Conservation (phyloP, 208 protist genomes). For the Trypanosomatidae sp. region DNA sequence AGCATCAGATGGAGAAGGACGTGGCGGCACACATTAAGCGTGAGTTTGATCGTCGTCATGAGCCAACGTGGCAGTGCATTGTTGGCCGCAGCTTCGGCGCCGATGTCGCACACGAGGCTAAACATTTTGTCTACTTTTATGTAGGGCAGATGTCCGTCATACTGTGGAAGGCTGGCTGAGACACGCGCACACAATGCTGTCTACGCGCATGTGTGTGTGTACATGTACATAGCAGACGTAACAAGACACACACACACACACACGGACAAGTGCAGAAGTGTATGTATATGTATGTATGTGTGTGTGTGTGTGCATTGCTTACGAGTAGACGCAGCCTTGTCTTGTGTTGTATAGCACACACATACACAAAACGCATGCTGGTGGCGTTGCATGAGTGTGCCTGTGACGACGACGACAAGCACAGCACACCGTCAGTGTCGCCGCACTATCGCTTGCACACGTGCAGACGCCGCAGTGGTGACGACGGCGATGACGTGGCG, state of each 20-base stretch:
- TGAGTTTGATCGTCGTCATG: constrained; percentile 98
- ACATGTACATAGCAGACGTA: background rate
- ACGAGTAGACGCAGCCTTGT: no score
- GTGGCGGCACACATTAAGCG: constrained; percentile 99
- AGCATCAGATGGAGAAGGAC: constrained; percentile 99
- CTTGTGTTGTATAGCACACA: no score
- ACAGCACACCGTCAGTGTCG: no score
- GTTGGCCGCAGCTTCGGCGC: constrained; percentile 99
- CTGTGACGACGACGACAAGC: no score
- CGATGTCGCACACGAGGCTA: constrained; percentile 99
- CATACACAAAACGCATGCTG: no score
- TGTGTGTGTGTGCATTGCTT: background rate
- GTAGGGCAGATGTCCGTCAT: constrained; percentile 98
- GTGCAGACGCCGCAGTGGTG: no score
- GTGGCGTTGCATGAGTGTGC: no score
- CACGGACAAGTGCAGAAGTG: background rate
- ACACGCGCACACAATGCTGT: background rate
- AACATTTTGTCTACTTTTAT: constrained; percentile 99
- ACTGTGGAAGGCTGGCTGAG: constrained; percentile 89
- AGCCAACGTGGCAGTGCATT: constrained; percentile 99
- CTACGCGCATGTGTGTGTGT: background rate
- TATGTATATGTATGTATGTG: background rate
- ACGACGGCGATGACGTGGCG: no score
- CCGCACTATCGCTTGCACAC: no score
- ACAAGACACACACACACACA: background rate